Evolutionary conservation across 208 protist genomes (phyloP).

Genomic region (Crithidia bombi): DNA sequence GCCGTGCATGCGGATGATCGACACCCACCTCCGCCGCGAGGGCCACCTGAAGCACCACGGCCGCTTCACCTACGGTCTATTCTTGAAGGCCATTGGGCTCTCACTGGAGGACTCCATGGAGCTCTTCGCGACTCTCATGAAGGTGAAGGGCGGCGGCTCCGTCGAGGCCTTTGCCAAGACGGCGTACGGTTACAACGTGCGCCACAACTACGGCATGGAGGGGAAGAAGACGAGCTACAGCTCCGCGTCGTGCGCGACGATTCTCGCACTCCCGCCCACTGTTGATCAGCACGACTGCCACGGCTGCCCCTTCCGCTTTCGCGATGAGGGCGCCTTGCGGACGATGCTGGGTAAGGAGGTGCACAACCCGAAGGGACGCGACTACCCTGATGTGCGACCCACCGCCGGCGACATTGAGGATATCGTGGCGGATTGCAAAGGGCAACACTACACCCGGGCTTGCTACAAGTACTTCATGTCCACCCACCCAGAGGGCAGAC

Average conservation of each 20-base stretch:
- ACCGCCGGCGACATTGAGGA: slow-evolving; percentile 82
- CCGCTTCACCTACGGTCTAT: slow-evolving; percentile 89
- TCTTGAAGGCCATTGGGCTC: slow-evolving; percentile 91
- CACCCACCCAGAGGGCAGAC: slow-evolving; percentile 75
- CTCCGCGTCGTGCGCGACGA: slow-evolving; percentile 77
- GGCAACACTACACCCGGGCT: slow-evolving; percentile 88
- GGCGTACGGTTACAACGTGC: slow-evolving; percentile 91
- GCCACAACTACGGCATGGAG: slow-evolving; percentile 93
- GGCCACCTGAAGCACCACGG: slow-evolving; percentile 92
- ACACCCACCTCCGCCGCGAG: slow-evolving; percentile 79
- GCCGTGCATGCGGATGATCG: slow-evolving; percentile 90
- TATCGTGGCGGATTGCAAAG: slow-evolving; percentile 84
- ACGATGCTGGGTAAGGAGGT: slow-evolving; percentile 55
- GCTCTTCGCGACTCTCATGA: slow-evolving; percentile 89
- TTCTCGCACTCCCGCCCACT: slow-evolving; percentile 82
- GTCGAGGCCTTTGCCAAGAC: slow-evolving; percentile 83
- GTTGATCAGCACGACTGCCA: slow-evolving; percentile 88
- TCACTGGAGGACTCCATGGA: slow-evolving; percentile 82
- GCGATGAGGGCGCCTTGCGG: slow-evolving; percentile 73
- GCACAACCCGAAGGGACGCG: slow-evolving; percentile 54
- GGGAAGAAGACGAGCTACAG: slow-evolving; percentile 92
- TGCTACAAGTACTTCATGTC: slow-evolving; percentile 93
- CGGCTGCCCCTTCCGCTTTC: slow-evolving; percentile 91
- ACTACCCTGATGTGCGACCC: slow-evolving; percentile 48
- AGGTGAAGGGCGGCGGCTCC: slow-evolving; percentile 72